These are phyloP conservation scores for Lojkania enalia DNA, from an alignment of 2,329 filamentous ascomycete genomes.

Conservation along the genomic window DNA sequence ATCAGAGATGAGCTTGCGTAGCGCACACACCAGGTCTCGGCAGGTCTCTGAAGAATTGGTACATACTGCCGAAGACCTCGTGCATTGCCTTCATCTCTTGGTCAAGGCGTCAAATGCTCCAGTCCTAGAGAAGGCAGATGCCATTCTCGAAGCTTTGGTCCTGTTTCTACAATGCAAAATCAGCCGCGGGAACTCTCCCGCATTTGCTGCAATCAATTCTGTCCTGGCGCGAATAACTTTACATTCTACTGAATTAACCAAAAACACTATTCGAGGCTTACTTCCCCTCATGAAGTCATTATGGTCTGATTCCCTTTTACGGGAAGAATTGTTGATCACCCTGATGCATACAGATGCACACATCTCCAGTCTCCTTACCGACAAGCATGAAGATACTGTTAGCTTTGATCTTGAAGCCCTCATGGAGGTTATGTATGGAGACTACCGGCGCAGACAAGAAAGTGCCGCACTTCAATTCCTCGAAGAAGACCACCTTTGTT, in stretches of 20 bases:
- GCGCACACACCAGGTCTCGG: conserved; percentile 22
- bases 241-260: conserved; percentile 68
- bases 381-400: conserved; percentile 26
- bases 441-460: conserved; percentile 74
- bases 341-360: conserved; percentile 63
- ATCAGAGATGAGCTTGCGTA: conserved; percentile 29
- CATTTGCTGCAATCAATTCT: conserved; percentile 75
- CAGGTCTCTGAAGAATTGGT: conserved; percentile 25
- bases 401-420: conserved; percentile 62
- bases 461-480: conserved; percentile 53
- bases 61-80: conserved; percentile 40
- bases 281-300: conserved; percentile 73
- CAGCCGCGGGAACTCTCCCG: conserved; percentile 68
- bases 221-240: conserved; percentile 67
- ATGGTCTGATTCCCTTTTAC: conserved; percentile 68
- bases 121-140: conserved; percentile 58
- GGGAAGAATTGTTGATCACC: conserved; percentile 74
- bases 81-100: conserved; percentile 69
- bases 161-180: conserved; percentile 65
- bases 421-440: conserved; percentile 70
- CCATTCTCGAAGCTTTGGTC: conserved; percentile 60
- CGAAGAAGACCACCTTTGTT: conserved; percentile 73
- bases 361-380: conserved; percentile 37
- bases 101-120: conserved; percentile 70
- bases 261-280: conserved; percentile 61